These are phyloP conservation scores for Nannochloropsis salina DNA, from an alignment of 108 stramenopile species.

Conservation along the genomic window DNA sequence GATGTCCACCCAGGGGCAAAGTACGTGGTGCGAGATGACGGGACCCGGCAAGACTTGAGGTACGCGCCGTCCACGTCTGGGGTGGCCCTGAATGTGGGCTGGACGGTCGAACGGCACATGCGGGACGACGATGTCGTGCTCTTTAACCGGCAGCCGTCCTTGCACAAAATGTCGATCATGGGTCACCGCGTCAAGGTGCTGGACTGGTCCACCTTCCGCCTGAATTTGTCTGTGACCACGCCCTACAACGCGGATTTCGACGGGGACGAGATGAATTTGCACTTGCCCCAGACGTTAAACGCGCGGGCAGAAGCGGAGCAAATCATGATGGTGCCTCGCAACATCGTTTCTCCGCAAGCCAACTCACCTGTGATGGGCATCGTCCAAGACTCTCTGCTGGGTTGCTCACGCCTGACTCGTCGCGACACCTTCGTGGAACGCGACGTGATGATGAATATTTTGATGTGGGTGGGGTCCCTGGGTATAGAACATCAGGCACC, in stretches of 20 bases:
- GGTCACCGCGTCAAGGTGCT: slow-evolving; percentile 91
- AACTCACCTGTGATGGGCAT: slow-evolving; percentile 99
- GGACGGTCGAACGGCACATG: slow-evolving; percentile 96
- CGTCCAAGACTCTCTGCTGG: slow-evolving; percentile 86
- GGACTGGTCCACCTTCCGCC: slow-evolving; percentile 97
- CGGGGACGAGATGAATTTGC: slow-evolving; percentile 99
- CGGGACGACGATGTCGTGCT: slow-evolving; percentile 92
- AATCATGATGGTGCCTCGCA: slow-evolving; percentile 91
- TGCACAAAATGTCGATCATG: slow-evolving; percentile 99
- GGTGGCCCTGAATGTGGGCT: slow-evolving; percentile 77
- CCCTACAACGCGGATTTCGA: slow-evolving; percentile 99
- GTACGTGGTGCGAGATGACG: slow-evolving; percentile 92
- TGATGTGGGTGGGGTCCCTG: slow-evolving; percentile 77
- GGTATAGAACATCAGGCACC: slow-evolving; percentile 71
- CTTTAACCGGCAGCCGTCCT: slow-evolving; percentile 97
- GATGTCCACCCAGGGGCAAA: slow-evolving; percentile 88
- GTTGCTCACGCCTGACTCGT: slow-evolving; percentile 88
- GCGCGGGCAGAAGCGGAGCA: slow-evolving; percentile 92
- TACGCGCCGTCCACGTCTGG: slow-evolving; percentile 75
- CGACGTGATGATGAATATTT: slow-evolving; percentile 85
- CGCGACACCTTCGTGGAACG: slow-evolving; percentile 85
- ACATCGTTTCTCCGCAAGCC: slow-evolving; percentile 91
- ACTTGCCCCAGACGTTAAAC: slow-evolving; percentile 79
- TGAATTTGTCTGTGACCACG: slow-evolving; percentile 93
- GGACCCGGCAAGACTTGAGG: slow-evolving; percentile 82